Conservation (phyloP, 2,329 filamentous ascomycete genomes). For the Alternaria infectoria region DNA sequence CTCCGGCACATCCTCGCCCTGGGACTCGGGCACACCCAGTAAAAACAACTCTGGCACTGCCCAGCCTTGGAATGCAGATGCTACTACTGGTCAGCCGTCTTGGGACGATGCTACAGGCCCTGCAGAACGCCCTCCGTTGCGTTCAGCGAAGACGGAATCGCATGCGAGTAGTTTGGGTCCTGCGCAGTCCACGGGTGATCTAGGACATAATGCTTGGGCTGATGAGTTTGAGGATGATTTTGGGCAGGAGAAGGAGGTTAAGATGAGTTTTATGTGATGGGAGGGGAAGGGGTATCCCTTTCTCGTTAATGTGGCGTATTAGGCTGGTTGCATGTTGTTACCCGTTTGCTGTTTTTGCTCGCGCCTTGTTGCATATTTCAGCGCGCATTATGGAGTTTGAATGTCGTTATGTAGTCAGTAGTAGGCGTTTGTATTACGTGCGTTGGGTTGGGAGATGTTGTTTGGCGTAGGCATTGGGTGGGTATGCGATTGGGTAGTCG, state of each 20-base stretch:
- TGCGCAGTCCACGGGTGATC: constrained; percentile 1
- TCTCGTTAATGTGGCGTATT: not conserved
- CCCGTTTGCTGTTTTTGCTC: not conserved
- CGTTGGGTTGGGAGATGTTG: not conserved
- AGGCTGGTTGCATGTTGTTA: not conserved
- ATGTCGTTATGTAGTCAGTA: not conserved
- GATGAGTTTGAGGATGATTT: constrained; percentile 56
- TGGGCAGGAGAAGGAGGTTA: constrained; percentile 54
- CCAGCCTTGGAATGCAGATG: not conserved
- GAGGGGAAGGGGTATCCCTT: not conserved
- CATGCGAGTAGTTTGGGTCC: not conserved
- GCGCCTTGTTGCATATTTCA: constrained; percentile 1
- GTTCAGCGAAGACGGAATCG: constrained; percentile 37
- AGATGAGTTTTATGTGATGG: constrained; percentile 54
- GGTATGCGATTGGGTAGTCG: not conserved
- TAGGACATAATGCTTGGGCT: constrained; percentile 55
- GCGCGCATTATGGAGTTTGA: not conserved
- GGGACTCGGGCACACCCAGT: constrained; percentile 2
- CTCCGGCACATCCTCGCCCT: constrained; percentile 15
- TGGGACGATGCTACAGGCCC: constrained; percentile 23
- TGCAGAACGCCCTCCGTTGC: constrained; percentile 36
- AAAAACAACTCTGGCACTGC: not conserved
- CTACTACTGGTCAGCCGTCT: not conserved
- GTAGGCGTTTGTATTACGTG: not conserved
- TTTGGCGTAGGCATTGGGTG: not conserved